Evolutionary conservation across 805 yeast species (phyloP).

Genomic region (Jamesozyma piceae): DNA sequence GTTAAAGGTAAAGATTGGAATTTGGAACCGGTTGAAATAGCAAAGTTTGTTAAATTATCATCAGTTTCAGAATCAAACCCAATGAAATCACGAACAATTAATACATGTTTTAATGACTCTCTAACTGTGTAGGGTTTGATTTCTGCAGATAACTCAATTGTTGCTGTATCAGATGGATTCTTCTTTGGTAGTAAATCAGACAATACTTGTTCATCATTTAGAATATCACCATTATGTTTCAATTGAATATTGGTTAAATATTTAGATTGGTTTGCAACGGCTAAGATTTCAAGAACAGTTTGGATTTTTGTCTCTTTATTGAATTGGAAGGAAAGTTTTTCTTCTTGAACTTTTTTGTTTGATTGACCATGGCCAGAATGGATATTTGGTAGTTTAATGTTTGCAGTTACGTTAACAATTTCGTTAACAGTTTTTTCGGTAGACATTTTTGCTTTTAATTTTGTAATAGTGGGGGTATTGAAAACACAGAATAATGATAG

Average conservation of each 20-base stretch:
- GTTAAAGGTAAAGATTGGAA: slow-evolving; percentile 21
- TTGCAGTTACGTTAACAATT: slow-evolving; percentile 12
- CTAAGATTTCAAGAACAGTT: slow-evolving; percentile 21
- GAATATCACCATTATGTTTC: slow-evolving; percentile 10
- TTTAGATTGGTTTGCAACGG: slow-evolving; percentile 20
- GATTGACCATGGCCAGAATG: slow-evolving; percentile 1
- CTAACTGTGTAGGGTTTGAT: slow-evolving; percentile 25
- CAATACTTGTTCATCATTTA: slow-evolving; percentile 12
- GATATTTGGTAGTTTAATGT: slow-evolving; percentile 14
- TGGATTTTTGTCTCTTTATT: slow-evolving; percentile 21
- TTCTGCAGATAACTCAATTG: slow-evolving; percentile 15
- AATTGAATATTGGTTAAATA: slow-evolving; percentile 24
- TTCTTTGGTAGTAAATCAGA: slow-evolving; percentile 13
- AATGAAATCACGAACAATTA: slow-evolving; percentile 26
- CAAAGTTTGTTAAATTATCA: slow-evolving; percentile 27
- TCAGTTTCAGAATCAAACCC: slow-evolving; percentile 28
- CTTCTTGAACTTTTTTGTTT: slow-evolving; percentile 10
- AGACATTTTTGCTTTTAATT: background rate
- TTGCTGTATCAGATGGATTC: slow-evolving; percentile 4
- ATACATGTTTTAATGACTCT: slow-evolving; percentile 26
- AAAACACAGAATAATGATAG: background rate
- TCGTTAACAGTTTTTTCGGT: slow-evolving; percentile 4
- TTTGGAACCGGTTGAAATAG: slow-evolving; percentile 26
- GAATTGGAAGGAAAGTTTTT: slow-evolving; percentile 19
- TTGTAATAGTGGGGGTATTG: background rate